A percentile compares a stretch with the other conserved stretches of the same genome.
These are phyloP conservation scores for Grosmannia serpens DNA, from an alignment of 2,329 filamentous ascomycete species.

Conservation along the genomic window DNA sequence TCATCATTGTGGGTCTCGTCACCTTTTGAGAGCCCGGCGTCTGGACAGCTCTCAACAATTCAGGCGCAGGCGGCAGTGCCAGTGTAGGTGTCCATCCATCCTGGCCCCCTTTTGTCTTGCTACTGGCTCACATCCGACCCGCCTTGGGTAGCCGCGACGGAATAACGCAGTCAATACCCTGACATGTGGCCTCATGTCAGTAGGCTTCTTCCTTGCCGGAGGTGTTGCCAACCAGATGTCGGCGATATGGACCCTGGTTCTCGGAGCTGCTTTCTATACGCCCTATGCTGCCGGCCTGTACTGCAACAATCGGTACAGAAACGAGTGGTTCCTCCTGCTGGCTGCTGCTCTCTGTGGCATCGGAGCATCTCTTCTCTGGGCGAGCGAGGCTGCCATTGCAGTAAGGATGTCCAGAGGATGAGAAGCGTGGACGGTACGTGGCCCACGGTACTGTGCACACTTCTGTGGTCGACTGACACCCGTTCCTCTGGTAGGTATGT, in stretches of 20 bases:
- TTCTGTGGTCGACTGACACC: neutral
- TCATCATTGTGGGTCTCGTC: conserved; percentile 1
- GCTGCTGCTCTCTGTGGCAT: neutral
- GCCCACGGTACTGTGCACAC: neutral
- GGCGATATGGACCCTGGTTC: neutral
- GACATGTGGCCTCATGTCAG: conserved; percentile 2
- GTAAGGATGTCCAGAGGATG: neutral
- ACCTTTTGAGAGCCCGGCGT: conserved; percentile 1
- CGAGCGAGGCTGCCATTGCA: conserved; percentile 1
- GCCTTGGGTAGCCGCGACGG: neutral
- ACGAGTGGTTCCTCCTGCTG: conserved; percentile 2
- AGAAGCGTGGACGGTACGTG: neutral
- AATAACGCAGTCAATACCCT: neutral
- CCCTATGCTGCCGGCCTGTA: conserved; percentile 2
- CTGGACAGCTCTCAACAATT: conserved; percentile 2
- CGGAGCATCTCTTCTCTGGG: neutral
- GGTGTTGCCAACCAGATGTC: conserved; percentile 2
- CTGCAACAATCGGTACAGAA: neutral
- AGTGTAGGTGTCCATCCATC: neutral
- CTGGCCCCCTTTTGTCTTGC: neutral
- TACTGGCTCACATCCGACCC: neutral
- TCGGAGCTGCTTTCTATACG: neutral
- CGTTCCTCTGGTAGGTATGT: neutral
- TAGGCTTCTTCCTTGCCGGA: neutral
- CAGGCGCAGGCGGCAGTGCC: conserved; percentile 1